Base-by-base conservation (phyloP, 345 rosid genomes). In the Dipteronia sinensis region DNA sequence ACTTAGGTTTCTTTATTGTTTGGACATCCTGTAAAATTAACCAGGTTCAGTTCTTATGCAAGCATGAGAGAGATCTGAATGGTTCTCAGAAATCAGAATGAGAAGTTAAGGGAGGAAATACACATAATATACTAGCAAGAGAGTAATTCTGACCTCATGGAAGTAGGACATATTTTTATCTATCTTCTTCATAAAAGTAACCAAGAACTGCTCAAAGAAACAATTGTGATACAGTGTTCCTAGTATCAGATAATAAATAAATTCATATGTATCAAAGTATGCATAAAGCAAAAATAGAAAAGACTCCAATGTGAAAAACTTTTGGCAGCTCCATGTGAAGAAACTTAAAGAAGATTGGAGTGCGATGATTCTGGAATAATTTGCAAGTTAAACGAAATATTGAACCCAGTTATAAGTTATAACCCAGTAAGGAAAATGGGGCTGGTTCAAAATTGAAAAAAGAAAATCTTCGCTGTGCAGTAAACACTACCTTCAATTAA, bases 171-270 rank as follows among this genome's bases (percentile, higher is more conserved):
- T 31, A 12, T 47, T 40, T 17, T 5, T 17, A 13, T 3, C 6
- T 76, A 65, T 20, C 51, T 71, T 70, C 73, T 55, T 46, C 65
- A 74, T 22, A 55, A 73, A 55, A 61, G 67, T 38, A 69, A 75
- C 59, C 42, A 72, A 38, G 71, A 31, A 42, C 88, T 85, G 82
- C 71, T 70, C 55, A 80, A 80, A 76, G 75, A 74, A 80, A 76
- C 72, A 82, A 64, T 22, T 42, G 31, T 65, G 59, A 72, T 10
- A n/a, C 74, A 51, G 7, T 38, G 12, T 29, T 13, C 65, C 31
- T 15, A 49, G 17, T 22, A 64, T n/a, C n/a, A 42, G 47, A 75
- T 63, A 4, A 11, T 15, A 29, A 1, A 69, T 10, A 7, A 17
- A 53, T 19, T 23, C 38, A 34, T 4, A 69, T 47, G 19, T 49